Base-by-base conservation (phyloP, 116 monocot species). In the Trichopus zeylanicus region DNA sequence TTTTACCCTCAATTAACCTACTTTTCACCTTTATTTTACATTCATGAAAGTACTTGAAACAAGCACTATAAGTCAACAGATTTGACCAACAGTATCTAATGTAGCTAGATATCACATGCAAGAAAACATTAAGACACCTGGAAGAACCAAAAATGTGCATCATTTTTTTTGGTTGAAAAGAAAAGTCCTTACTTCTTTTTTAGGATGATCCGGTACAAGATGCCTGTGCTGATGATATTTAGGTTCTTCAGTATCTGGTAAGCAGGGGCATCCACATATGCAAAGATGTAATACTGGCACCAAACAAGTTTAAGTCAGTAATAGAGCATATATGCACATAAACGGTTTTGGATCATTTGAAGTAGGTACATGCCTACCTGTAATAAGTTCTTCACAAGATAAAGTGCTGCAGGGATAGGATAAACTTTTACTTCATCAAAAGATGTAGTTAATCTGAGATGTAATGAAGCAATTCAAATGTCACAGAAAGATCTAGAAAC, bases 211-310 rank as follows among this genome's bases (percentile, higher is more conserved):
- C 82, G 88, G 60, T 98, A 98, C 37, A 98, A 59, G 34, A 98
- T 72, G 13, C 98, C 98, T 31, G 98, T 98, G 67, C 91, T 98
- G 58, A 98, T 88, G 54, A 98, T 98, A 65, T 98, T 98, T 15
- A 98, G 63, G 51, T 98, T 98, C 78, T 98, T 98, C 78, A 98
- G 35, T 63, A 98, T 98, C 78, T 98, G 98, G 66, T 98, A 98
- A 37, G 88, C 79, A 51, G 98, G 98, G 48, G 98, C 98, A 78
- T 98, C 98, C 65, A 98, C 91, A 70, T 91, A 91, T 10, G 82
- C 82, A 73, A 98, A 98, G 57, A 98, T 98, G 63, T 91, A 98
- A 61, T 98, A 98, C 98, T 98, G 73, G 19, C 28, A 67, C 28
- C 48, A 29, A 49, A 28, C 46, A 47, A 56, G 22, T 33, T 34